Base-by-base conservation (phyloP, 2,329 filamentous ascomycete species). In the Sporothrix pseudoabietina region DNA sequence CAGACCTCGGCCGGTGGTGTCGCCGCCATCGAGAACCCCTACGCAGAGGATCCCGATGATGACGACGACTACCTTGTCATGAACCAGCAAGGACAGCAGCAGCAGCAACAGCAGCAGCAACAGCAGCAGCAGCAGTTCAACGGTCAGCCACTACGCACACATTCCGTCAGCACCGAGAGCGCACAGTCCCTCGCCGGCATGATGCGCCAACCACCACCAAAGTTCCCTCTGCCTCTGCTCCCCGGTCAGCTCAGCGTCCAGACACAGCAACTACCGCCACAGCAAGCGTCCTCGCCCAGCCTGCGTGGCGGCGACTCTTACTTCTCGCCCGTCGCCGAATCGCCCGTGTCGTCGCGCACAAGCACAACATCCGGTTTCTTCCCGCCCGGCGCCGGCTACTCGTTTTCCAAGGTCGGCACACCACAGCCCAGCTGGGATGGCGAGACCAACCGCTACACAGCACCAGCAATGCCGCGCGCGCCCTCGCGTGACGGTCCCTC, bases 271-370 rank as follows among this genome's bases (percentile, higher is more conserved):
- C 76, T 81, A 68, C 76, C 76, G 9, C 76, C 78, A 22, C 78
- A 79, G 22, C 79, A 83, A 63, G 82, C 85, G 69, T 81, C 82
- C 71, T 93, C 92, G 16, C 91, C 93, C 0, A 84, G 85, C 35
- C 85, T 88, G 26, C 86, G 88, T 70, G 85, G 84, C 49, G 88
- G 85, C n/a, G 93, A 94, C 74, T 98, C 94, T 3, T 98, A 98
- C 82, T 99, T 99, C 82, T 98, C 95, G 0, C 96, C 96, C 0
- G 87, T 91, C 1, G 88, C 87, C 47, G 94, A 98, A 72, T 94
- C 92, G 0, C 92, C 93, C 10, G 89, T 90, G 59, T 93, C 91
- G 16, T 91, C 91, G 32, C 87, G 93, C 69, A 91, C 92, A 8
- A 94, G 92, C 80, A 89, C 89, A 0, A 87, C 92, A 5, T 94